phyloP scores from a whole-genome alignment of 805 yeast species.

The Candida berthetii region DNA sequence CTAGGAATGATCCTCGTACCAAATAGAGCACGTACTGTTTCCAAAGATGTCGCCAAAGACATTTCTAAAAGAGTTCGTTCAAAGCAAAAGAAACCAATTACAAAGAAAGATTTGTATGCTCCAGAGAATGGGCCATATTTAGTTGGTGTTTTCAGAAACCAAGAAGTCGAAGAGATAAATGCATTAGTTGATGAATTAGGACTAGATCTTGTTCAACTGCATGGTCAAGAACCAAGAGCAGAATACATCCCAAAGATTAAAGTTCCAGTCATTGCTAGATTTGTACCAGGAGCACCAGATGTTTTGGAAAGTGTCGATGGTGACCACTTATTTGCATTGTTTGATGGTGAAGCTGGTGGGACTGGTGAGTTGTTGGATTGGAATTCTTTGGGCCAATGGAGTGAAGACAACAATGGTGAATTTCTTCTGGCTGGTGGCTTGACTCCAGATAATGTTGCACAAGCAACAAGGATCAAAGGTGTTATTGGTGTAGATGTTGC shows the following conservation, averaged over 20 bases:
- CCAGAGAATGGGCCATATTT: conserved; percentile 49
- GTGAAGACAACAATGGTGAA: conserved; percentile 17
- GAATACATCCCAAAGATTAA: conserved; percentile 26
- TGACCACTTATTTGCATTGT: conserved; percentile 49
- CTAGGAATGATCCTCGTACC: conserved; percentile 90
- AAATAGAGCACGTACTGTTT: conserved; percentile 64
- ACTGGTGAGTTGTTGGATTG: conserved; percentile 82
- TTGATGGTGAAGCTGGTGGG: conserved; percentile 91
- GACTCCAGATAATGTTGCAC: conserved; percentile 61
- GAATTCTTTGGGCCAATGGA: conserved; percentile 40
- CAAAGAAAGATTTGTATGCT: conserved; percentile 3
- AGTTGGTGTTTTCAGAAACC: conserved; percentile 92
- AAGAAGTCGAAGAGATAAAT: conserved; percentile 56
- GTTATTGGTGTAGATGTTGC: conserved; percentile 92
- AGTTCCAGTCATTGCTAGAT: conserved; percentile 69
- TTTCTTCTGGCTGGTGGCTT: conserved; percentile 89
- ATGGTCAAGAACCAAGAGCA: conserved; percentile 63
- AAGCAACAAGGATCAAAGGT: conserved; percentile 45
- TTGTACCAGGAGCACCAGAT: conserved; percentile 50
- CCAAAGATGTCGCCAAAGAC: conserved; percentile 33
- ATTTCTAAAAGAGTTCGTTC: conserved; percentile 34
- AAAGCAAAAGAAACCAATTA: conserved; percentile 13
- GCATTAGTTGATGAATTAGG: conserved; percentile 30
- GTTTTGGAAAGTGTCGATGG: conserved; percentile 24
- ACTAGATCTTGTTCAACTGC: conserved; percentile 81